Evolutionary conservation across 768 basidiomycete species (phyloP).

Genomic region (Phlebiopsis gigantea): DNA sequence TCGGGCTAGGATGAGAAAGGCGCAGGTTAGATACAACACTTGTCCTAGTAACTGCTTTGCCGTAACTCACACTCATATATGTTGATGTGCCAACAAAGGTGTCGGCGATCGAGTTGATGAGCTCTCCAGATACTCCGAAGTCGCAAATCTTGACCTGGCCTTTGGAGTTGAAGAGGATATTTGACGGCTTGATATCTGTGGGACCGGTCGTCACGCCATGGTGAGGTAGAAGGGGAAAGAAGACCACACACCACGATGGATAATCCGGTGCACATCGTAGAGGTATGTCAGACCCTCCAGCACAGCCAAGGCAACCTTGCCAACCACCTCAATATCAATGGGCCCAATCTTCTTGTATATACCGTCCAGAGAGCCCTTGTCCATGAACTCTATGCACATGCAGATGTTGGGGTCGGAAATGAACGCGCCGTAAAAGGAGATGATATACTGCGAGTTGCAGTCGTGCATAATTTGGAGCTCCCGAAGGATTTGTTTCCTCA

Average conservation of each 20-base stretch:
- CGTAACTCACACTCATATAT: conserved; percentile 90
- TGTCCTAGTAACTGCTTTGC: conserved; percentile 4
- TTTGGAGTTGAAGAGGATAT: conserved; percentile 89
- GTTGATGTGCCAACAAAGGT: conserved; percentile 99
- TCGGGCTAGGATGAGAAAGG: conserved; percentile 64
- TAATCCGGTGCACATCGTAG: conserved; percentile 96
- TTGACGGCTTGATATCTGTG: conserved; percentile 97
- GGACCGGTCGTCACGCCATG: not conserved
- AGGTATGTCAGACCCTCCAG: conserved; percentile 94
- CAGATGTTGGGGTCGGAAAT: conserved; percentile 97
- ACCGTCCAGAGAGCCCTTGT: conserved; percentile 89
- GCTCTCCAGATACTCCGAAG: conserved; percentile 97
- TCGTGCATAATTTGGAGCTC: conserved; percentile 99
- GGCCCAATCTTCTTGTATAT: conserved; percentile 96
- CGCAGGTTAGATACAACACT: conserved; percentile 10
- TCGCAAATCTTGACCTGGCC: conserved; percentile 99
- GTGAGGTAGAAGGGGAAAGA: conserved; percentile 7
- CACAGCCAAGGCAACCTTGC: conserved; percentile 91
- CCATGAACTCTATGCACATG: conserved; percentile 97
- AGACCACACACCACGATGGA: conserved; percentile 84
- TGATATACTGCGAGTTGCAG: conserved; percentile 89
- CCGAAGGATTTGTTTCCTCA: conserved; percentile 95
- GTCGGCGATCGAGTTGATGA: conserved; percentile 98
- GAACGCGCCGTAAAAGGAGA: conserved; percentile 97
- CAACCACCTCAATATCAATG: conserved; percentile 89